phyloP scores from a whole-genome alignment of 78 protist species.

The Dictyostelium citrinum region DNA sequence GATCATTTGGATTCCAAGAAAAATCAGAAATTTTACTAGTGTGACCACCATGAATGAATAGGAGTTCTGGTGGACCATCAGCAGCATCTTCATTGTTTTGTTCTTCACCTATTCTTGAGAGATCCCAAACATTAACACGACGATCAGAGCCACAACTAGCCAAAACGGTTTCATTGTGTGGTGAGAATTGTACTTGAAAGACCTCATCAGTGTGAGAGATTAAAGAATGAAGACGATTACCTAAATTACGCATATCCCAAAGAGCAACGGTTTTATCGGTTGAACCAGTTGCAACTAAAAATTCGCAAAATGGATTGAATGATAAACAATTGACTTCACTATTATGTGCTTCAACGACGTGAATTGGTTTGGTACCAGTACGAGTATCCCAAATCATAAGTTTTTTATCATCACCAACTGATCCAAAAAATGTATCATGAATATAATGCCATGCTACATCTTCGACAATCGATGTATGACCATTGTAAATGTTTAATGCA shows the following conservation, averaged over 20 bases:
- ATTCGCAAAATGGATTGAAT: conserved; percentile 92
- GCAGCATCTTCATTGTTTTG: conserved; percentile 95
- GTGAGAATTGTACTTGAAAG: conserved; percentile 89
- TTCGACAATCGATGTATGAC: conserved; percentile 83
- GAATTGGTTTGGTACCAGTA: not conserved
- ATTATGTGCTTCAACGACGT: conserved; percentile 78
- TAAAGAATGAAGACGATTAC: conserved; percentile 80
- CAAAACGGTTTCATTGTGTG: conserved; percentile 91
- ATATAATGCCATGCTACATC: conserved; percentile 92
- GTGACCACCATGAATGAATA: conserved; percentile 98
- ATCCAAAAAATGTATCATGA: conserved; percentile 88
- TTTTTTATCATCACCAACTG: conserved; percentile 91
- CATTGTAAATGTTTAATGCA: conserved; percentile 37
- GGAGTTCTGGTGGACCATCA: conserved; percentile 97
- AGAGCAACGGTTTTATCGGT: conserved; percentile 93
- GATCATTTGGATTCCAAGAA: conserved; percentile 92
- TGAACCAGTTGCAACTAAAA: conserved; percentile 91
- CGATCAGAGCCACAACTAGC: conserved; percentile 91
- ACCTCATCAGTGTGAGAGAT: conserved; percentile 86
- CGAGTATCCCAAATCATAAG: conserved; percentile 79
- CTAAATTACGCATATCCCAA: conserved; percentile 95
- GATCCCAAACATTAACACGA: conserved; percentile 94
- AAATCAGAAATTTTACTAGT: conserved; percentile 93
- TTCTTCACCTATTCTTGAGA: conserved; percentile 91
- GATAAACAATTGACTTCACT: conserved; percentile 92